These are phyloP conservation scores for Botrytis hyacinthi DNA, from an alignment of 2,329 filamentous ascomycete genomes.

Conservation along the genomic window DNA sequence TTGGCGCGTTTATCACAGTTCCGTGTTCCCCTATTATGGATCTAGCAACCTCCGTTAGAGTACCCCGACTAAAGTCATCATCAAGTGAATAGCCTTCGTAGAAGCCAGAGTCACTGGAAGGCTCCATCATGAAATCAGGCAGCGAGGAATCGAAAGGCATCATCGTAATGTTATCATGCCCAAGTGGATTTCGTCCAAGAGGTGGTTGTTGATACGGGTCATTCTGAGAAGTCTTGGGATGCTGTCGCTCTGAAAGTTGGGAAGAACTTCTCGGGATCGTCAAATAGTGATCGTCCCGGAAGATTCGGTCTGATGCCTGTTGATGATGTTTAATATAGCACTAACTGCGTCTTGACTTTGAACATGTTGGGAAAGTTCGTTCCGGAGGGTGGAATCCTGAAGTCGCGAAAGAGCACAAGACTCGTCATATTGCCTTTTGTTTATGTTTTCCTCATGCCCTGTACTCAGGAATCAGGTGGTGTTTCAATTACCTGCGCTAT, in stretches of 20 bases:
- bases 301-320: not conserved
- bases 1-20: not conserved
- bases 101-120: not conserved
- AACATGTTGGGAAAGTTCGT: not conserved
- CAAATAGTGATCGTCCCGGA: not conserved
- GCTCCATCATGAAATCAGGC: not conserved
- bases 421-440: not conserved
- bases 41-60: not conserved
- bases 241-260: not conserved
- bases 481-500: not conserved
- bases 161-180: not conserved
- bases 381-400: not conserved
- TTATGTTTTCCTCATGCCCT: not conserved
- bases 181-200: not conserved
- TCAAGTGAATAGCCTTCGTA: not conserved
- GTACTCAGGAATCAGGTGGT: not conserved
- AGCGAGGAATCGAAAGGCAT: not conserved
- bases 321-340: not conserved
- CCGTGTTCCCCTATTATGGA: not conserved
- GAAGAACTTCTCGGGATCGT: not conserved
- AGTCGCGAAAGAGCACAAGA: not conserved
- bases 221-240: not conserved
- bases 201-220: not conserved
- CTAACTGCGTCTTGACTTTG: not conserved
- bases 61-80: not conserved